Evolutionary conservation across 2,329 filamentous ascomycete species (phyloP), one percentile per base, ranked within the genome.

Genomic region (Aotearoamyces nothofagi): DNA sequence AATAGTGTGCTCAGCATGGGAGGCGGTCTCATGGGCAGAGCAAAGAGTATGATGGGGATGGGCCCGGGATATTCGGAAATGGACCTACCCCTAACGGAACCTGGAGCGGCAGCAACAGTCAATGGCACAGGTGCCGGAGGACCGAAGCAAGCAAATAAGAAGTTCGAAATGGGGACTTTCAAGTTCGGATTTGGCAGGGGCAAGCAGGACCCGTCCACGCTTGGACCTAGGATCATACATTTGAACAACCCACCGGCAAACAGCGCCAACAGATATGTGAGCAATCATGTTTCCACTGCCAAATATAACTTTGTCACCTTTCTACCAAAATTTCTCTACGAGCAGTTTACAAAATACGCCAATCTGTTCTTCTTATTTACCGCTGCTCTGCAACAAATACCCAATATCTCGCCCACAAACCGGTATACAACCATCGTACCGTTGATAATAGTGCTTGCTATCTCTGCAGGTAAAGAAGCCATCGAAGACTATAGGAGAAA

Each of bases 361-460:
- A 98, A 98, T 57, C 57, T 98, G 48, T 98, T 98, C 63, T 98
- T 98, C 78, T 69, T 98, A 51, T 96, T 98, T 55, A 98, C 90
- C 20, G 86, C 90, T 10, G 76, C 72, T 22, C 60, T 98, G 25
- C 90, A 98, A 59, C 90, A 98, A 53, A 93, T 98, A 36, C 90
- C 90, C 13, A 77, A 79, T 40, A 77, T 98, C 36, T 93, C 86
- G 17, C 90, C 92, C 5, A 98, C 90, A 7, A 96, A 94, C 57
- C 70, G 66, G 54, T 98, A 86, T 50, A 98, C 90, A 5, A 98
- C 92, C 20, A 94, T 98, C 49, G 87, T 80, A 5, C 90, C 90
- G n/a, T 66, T 98, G 34, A 63, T 77, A 30, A 73, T 96, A 35
- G 90, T 98, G 43, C 61, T 98, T 40, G 49, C 90, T 42, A 86